A percentile compares a stretch with the other conserved stretches of the same genome.
These are phyloP conservation scores for Colletotrichum phormii DNA, from an alignment of 2,329 filamentous ascomycete species.

Conservation along the genomic window DNA sequence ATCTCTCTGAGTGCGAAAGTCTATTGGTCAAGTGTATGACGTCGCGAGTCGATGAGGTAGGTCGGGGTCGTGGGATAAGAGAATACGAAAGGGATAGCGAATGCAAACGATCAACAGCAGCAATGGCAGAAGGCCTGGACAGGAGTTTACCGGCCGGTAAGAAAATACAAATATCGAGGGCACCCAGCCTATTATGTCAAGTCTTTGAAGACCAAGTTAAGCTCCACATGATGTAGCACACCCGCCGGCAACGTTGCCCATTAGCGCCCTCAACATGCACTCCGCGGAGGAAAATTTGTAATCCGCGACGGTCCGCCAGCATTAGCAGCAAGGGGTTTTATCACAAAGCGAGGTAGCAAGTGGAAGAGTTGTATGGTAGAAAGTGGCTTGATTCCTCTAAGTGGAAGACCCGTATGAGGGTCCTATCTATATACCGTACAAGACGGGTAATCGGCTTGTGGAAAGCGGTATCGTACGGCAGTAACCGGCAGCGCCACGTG, in stretches of 20 bases:
- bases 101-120: background rate
- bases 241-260: constrained; percentile 4
- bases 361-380: too few species aligned
- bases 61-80: background rate
- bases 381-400: too few species aligned
- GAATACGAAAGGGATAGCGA: background rate
- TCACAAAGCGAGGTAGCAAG: too few species aligned
- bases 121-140: background rate
- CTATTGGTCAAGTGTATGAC: background rate
- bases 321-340: background rate
- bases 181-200: constrained; percentile 14
- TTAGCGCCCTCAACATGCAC: background rate
- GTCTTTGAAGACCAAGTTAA: background rate
- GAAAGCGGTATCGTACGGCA: too few species aligned
- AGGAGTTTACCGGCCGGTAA: background rate
- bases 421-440: too few species aligned
- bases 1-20: background rate
- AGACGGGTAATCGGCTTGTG: too few species aligned
- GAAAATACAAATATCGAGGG: background rate
- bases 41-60: background rate
- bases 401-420: too few species aligned
- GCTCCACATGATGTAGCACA: constrained; percentile 9
- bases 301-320: background rate
- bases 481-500: too few species aligned
- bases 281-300: constrained; percentile 27